Percentiles rank a stretch among this genome's conserved stretches.
These are phyloP conservation scores for Nakaseomyces bracarensis DNA, from an alignment of 1,139 yeast species.

Conservation along the genomic window DNA sequence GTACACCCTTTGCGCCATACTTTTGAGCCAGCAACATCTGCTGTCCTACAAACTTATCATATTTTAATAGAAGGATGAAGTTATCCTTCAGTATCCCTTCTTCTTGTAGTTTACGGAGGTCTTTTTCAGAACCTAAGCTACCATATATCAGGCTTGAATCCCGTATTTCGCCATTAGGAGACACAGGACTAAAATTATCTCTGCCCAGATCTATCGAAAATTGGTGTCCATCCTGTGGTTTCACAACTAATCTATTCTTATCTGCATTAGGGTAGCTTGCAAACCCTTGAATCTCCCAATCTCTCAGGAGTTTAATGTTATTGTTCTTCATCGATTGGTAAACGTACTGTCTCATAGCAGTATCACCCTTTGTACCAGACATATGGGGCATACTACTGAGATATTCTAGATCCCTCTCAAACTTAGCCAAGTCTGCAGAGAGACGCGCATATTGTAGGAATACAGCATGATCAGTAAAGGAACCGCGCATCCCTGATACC, in stretches of 20 bases:
- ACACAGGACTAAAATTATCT: conserved; percentile 59
- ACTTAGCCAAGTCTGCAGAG: conserved; percentile 45
- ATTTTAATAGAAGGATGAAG: conserved; percentile 52
- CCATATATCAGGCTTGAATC: conserved; percentile 47
- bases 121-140: conserved; percentile 56
- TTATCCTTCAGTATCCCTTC: conserved; percentile 34
- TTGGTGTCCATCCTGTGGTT: neutral
- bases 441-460: conserved; percentile 44
- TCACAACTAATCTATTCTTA: conserved; percentile 14
- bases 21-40: conserved; percentile 47
- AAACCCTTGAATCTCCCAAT: conserved; percentile 45
- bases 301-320: conserved; percentile 47
- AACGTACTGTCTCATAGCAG: conserved; percentile 59
- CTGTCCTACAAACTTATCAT: conserved; percentile 48
- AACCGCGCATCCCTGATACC: conserved; percentile 45
- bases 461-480: conserved; percentile 52
- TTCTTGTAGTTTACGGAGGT: conserved; percentile 41
- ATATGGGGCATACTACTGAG: conserved; percentile 79
- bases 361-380: conserved; percentile 83
- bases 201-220: conserved; percentile 31
- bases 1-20: conserved; percentile 45
- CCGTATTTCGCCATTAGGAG: conserved; percentile 49
- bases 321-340: conserved; percentile 50
- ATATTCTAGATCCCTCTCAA: conserved; percentile 68
- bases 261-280: conserved; percentile 46